These are phyloP conservation scores for Suillus subalutaceus DNA, from an alignment of 768 basidiomycete species.

Conservation along the genomic window DNA sequence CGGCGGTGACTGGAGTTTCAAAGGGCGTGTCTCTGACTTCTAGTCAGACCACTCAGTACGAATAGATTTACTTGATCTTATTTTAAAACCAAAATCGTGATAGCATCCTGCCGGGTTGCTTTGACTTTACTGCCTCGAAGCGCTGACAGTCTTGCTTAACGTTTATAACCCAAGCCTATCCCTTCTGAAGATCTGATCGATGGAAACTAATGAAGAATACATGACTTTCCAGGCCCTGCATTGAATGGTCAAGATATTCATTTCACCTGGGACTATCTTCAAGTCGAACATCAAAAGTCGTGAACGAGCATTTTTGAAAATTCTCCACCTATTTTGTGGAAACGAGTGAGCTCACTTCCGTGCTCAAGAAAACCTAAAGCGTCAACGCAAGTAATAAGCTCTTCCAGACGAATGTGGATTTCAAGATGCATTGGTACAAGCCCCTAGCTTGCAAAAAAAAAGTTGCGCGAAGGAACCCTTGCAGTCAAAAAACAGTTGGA, in stretches of 20 bases:
- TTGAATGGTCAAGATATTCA: neutral
- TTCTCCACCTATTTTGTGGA: neutral
- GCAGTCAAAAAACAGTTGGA: neutral
- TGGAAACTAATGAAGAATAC: neutral
- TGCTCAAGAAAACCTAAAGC: neutral
- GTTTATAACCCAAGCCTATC: neutral
- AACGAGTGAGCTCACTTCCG: neutral
- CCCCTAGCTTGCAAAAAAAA: neutral
- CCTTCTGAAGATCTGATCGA: neutral
- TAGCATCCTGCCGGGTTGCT: neutral
- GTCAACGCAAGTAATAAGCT: neutral
- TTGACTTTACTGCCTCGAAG: neutral
- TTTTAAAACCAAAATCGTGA: neutral
- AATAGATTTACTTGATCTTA: neutral
- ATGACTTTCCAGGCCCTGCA: neutral
- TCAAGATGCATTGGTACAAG: neutral
- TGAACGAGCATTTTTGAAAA: neutral
- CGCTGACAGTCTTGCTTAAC: neutral
- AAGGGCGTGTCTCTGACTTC: constrained; percentile 88
- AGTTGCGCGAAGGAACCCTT: neutral
- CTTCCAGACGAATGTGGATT: neutral
- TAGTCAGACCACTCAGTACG: constrained; percentile 29
- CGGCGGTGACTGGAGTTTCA: constrained; percentile 88
- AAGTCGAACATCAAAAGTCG: neutral
- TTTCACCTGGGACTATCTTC: neutral